Percentiles rank a stretch among this genome's conserved stretches.
Conservation (phyloP, 805 yeast species). For the Jamesozyma piceae region DNA sequence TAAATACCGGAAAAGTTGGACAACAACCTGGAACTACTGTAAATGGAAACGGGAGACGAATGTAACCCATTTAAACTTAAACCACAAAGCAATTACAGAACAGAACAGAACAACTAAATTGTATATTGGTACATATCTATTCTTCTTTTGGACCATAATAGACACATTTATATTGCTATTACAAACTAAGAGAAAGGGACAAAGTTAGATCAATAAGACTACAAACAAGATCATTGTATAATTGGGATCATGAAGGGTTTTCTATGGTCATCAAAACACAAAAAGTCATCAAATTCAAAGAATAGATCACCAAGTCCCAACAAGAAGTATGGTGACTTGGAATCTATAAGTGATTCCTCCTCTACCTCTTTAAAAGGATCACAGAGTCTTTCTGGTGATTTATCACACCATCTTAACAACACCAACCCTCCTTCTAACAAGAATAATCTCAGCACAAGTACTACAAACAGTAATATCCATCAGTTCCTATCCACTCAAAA, state of each 20-base stretch:
- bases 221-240: too few species aligned
- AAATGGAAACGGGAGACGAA: background rate
- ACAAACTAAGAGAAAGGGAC: background rate
- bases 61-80: background rate
- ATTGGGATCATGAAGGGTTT: constrained; percentile 18
- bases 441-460: background rate
- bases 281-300: constrained; percentile 6
- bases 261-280: constrained; percentile 20
- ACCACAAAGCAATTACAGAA: background rate
- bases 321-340: background rate
- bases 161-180: background rate
- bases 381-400: background rate
- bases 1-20: background rate
- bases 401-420: background rate
- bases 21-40: background rate
- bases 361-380: constrained; percentile 4
- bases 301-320: background rate
- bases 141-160: background rate
- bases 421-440: background rate
- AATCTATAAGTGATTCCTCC: background rate
- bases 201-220: too few species aligned
- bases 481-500: background rate
- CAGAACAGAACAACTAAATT: background rate
- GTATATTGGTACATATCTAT: background rate
- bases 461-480: background rate